Evolutionary conservation across 116 monocot species (phyloP), one percentile per base, ranked within the genome.

Genomic region (Iris pallida): DNA sequence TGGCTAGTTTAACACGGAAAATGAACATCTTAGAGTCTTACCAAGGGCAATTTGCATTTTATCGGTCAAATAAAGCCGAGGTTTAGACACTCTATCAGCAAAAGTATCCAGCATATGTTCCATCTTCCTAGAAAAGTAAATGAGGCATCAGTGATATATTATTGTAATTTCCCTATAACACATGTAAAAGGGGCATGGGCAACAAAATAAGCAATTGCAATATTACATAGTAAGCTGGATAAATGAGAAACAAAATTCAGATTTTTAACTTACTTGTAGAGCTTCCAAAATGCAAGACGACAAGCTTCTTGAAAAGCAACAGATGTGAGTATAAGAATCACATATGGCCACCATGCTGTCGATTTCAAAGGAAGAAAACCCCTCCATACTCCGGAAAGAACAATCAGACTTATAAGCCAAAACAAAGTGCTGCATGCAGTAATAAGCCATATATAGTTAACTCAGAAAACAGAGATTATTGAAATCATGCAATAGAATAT

Each of bases 41-140:
- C 98, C 90, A 41, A 98, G 77, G 20, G 88, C 83, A 72, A 98
- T 88, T 71, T 81, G 85, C 93, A 93, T 80, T 68, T 98, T 98
- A 81, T 98, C 98, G 5, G 88, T 84, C 72, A 80, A 80, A 63
- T 76, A 75, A 48, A 98, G 90, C 1, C 85, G 88, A 65, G 90
- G 82, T 71, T 86, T 92, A 49, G 90, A 93, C 52, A 80, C 64
- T 78, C 81, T 83, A 55, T 83, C 84, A 44, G 88, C 83, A 65
- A 90, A 90, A 47, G 86, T 70, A 80, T 98, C 80, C 76, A 98
- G 55, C 63, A 82, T 82, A 64, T 82, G 86, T 76, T 88, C 93
- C 74, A 93, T 64, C 71, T 70, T 90, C 80, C 98, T 98, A 75
- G 14, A 53, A 71, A 67, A 53, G 54, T 54, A 15, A 20, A 43